Conservation (phyloP, 1,284 basidiomycete species). For the Ustilago bromivora region DNA sequence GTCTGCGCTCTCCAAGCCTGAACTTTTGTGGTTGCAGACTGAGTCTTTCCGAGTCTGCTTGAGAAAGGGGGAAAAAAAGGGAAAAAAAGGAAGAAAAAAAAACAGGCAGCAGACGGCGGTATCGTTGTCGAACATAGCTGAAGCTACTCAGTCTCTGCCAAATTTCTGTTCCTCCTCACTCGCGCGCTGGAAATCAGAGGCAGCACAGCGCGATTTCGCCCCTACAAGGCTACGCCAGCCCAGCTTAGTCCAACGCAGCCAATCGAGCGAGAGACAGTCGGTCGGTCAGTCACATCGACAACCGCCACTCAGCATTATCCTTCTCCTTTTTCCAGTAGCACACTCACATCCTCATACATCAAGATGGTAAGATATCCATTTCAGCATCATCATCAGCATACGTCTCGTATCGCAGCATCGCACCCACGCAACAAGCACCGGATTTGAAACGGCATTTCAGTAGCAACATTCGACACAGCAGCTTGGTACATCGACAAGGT, state of each 20-base stretch:
- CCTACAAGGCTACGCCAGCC: neutral
- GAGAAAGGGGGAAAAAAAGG: neutral
- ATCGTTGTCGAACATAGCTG: neutral
- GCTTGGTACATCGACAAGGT: neutral
- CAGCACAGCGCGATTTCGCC: slow-evolving; percentile 4
- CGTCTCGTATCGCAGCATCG: slow-evolving; percentile 1
- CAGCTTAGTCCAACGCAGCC: slow-evolving; percentile 1
- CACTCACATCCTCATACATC: slow-evolving; percentile 50
- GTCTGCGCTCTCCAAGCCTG: too few relatives aligned
- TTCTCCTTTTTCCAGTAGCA: slow-evolving; percentile 39
- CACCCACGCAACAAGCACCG: neutral
- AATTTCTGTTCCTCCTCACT: neutral
- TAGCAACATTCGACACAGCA: neutral
- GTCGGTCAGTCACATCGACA: slow-evolving; percentile 16
- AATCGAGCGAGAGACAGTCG: slow-evolving; percentile 7
- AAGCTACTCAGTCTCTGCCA: neutral
- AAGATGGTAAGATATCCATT: slow-evolving; percentile 49
- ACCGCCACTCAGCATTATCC: slow-evolving; percentile 38
- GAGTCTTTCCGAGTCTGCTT: neutral
- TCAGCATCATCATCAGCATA: slow-evolving; percentile 11
- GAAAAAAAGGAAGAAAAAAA: neutral
- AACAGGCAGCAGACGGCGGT: neutral
- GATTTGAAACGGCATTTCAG: neutral
- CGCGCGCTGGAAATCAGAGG: neutral
- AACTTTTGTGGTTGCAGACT: slow-evolving; percentile 1